These are phyloP conservation scores for Beauveria asiatica DNA, from an alignment of 2,329 filamentous ascomycete species.

Conservation along the genomic window DNA sequence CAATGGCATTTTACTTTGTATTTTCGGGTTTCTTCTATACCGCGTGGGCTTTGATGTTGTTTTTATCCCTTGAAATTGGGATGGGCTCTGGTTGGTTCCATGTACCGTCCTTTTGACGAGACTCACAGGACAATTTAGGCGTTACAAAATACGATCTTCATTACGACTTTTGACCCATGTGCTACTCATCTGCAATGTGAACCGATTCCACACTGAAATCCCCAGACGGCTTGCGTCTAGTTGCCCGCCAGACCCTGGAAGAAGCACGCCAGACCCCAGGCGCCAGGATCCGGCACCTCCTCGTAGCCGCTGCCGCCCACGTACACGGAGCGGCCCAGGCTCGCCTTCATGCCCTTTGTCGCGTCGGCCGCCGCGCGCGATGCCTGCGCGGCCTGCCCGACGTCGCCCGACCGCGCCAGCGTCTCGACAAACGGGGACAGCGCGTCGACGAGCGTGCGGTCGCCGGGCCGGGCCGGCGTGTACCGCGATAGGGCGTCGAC, in stretches of 20 bases:
- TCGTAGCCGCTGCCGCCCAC: conserved; percentile 36
- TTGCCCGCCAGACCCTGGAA: conserved; percentile 62
- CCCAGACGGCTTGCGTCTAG: background rate
- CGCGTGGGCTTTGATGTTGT: conserved; percentile 6
- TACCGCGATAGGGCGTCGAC: conserved; percentile 67
- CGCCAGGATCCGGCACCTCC: conserved; percentile 56
- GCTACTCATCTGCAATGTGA: background rate
- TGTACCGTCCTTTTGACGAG: conserved; percentile 22
- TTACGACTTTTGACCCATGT: background rate
- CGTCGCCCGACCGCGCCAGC: conserved; percentile 54
- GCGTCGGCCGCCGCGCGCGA: conserved; percentile 67
- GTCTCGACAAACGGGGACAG: conserved; percentile 77
- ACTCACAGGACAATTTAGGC: conserved; percentile 29
- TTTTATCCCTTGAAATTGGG: conserved; percentile 4
- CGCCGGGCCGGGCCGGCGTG: conserved; percentile 81
- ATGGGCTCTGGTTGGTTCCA: conserved; percentile 17
- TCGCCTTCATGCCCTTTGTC: conserved; percentile 89
- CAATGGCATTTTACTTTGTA: conserved; percentile 12
- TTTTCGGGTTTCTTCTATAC: conserved; percentile 13
- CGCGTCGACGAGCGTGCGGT: conserved; percentile 85
- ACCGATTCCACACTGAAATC: background rate
- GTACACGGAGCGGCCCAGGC: conserved; percentile 53
- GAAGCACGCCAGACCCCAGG: conserved; percentile 67
- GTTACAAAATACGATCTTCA: conserved; percentile 21
- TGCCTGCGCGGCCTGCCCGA: conserved; percentile 66